Base-by-base conservation (phyloP, 768 basidiomycete genomes). In the Suillus fuscotomentosus region DNA sequence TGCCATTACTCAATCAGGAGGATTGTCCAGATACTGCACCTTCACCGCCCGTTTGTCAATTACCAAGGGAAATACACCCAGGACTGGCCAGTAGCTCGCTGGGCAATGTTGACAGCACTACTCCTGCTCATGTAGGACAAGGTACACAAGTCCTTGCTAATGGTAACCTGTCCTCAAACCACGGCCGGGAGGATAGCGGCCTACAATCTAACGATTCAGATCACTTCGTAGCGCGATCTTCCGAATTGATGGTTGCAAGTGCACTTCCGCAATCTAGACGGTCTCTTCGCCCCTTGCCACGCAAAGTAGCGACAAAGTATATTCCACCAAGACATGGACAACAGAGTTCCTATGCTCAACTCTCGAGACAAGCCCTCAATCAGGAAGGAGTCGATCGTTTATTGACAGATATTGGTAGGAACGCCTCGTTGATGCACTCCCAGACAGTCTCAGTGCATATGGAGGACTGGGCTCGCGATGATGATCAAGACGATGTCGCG, bases 391-490 rank as follows among this genome's bases (percentile, higher is more conserved):
- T 22, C 11, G 70, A 70, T 20, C 73, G 67, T 31, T 59, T 69
- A 17, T 34, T 73, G 24, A 67, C 55, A 38, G 71, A 73, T 56
- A 47, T 20, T 41, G 68, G 65, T 24, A 68, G 61, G 50, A 67
- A 71, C 53, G 71, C 65, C 10, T 47, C 68, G 5, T 60, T 50
- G 11, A 3, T 39, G 34, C 38, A 60, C 11, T 62, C 36, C 13
- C 61, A 62, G 17, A 8, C 17, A 38, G 24, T 27, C 36, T 27
- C 38, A 10, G 38, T 41, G 13, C 5, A 20, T 7, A 2, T 71
- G 24, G 62, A 60, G 55, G 69, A 75, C 39, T 75, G 74, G 74
- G 75, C 66, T 57, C 66, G 67, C 56, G 69, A 68, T n/a, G 47
- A 68, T 9, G 72, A 70, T 41, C 60, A 61, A 5, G 68, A 75